Conservation (phyloP, 768 basidiomycete species). For the Tephrocybe sp. region DNA sequence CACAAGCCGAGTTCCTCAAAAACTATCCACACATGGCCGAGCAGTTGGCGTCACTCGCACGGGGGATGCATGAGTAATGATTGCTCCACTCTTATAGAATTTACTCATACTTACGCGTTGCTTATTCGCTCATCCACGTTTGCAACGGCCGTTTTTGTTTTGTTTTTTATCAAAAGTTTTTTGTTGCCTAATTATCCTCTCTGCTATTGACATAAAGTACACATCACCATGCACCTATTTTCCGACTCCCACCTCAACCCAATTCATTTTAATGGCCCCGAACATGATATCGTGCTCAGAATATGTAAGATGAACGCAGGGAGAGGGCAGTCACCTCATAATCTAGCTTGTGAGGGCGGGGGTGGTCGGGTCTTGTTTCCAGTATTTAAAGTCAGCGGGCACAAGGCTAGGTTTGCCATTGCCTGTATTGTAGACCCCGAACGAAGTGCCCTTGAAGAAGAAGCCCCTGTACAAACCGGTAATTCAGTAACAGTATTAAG, state of each 20-base stretch:
- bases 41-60: constrained; percentile 51
- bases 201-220: constrained; percentile 7
- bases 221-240: constrained; percentile 6
- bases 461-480: constrained; percentile 25
- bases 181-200: neutral
- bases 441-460: constrained; percentile 38
- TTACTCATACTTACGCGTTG: neutral
- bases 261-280: neutral
- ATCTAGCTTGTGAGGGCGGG: too few relatives aligned
- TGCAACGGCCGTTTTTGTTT: too few relatives aligned
- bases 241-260: constrained; percentile 11
- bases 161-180: too few relatives aligned
- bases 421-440: constrained; percentile 38
- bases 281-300: too few relatives aligned
- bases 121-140: too few relatives aligned
- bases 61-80: constrained; percentile 21
- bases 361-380: constrained; percentile 30
- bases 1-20: constrained; percentile 81
- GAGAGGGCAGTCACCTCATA: too few relatives aligned
- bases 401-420: constrained; percentile 34
- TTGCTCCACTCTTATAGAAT: neutral
- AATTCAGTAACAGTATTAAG: neutral
- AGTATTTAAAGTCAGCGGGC: constrained; percentile 36
- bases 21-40: constrained; percentile 84
- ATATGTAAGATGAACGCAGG: too few relatives aligned